Evolutionary conservation across 202 grass and related monocot species (phyloP), one percentile per base, ranked within the genome.

Genomic region (Carex arenaria): DNA sequence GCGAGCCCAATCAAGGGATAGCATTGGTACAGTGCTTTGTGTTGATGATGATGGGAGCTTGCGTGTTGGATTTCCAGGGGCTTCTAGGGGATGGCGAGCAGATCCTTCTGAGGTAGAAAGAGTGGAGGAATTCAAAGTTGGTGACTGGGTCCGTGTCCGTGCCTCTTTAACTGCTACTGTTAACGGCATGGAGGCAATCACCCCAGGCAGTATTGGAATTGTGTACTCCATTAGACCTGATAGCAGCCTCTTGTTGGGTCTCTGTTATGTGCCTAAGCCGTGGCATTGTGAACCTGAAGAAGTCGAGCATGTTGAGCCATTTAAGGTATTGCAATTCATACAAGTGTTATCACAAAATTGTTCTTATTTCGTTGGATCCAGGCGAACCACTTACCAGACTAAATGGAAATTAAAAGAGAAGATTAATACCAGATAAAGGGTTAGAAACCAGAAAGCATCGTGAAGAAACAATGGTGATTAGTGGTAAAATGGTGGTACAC

Each of bases 201-300:
- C 88, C 34, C 93, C 93, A 81, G 96, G 96, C 90, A 99, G 96
- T 22, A 82, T 99, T 22, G 96, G 96, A 82, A 93, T 99, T 82
- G 91, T 99, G 59, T 89, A 92, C 81, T 93, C 88, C 12, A 99
- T 99, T 89, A 93, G 96, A 88, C 96, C 96, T 76, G 96, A 98
- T 83, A 95, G 96, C 87, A 95, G 96, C 84, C 92, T 98, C 57
- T 64, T 98, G 42, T 87, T 98, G 78, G 91, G 93, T 52, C 93
- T 98, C 71, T 98, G 96, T 84, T 98, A 98, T 84, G 87, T 98
- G 72, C 85, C 91, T 73, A 90, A 87, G 64, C 96, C 91, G 42
- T 98, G 96, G 96, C 86, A 92, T 32, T 98, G 96, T 89, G 96
- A 98, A 81, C 96, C 96, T 84, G 96, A 98, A 81, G 96, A 98